Percentiles rank a stretch among this genome's conserved stretches.
phyloP scores from a whole-genome alignment of 495 filamentous ascomycete species.

The Xylaria palmicola region DNA sequence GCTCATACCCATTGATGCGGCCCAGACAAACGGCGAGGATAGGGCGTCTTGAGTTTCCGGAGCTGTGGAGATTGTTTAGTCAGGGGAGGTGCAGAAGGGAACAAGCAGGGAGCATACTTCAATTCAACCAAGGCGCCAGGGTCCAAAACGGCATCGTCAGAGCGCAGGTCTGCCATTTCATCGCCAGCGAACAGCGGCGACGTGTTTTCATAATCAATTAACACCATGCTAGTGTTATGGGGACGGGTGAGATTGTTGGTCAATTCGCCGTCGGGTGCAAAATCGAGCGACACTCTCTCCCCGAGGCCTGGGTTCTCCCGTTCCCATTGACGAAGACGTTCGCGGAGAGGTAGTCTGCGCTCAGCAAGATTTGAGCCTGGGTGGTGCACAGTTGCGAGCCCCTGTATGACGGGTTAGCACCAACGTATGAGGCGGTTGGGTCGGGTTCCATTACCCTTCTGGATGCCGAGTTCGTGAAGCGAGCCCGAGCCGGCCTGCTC shows the following conservation, averaged over 20 bases:
- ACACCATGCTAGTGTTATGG: slow-evolving; percentile 32
- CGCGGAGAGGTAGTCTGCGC: slow-evolving; percentile 36
- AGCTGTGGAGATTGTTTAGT: slow-evolving; percentile 18
- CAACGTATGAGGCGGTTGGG: neutral
- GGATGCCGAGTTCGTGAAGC: neutral
- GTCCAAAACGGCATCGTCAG: slow-evolving; percentile 43
- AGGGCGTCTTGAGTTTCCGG: slow-evolving; percentile 43
- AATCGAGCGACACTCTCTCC: slow-evolving; percentile 31
- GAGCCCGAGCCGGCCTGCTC: slow-evolving; percentile 4
- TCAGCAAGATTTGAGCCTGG: neutral
- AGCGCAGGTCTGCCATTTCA: slow-evolving; percentile 39
- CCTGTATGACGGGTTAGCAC: slow-evolving; percentile 17
- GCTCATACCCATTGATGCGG: slow-evolving; percentile 57
- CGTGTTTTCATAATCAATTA: slow-evolving; percentile 39
- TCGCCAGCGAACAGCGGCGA: slow-evolving; percentile 36
- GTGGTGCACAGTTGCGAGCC: slow-evolving; percentile 24
- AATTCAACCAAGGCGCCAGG: slow-evolving; percentile 76
- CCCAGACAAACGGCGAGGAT: slow-evolving; percentile 69
- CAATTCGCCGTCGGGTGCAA: slow-evolving; percentile 31
- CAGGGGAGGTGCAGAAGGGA: neutral
- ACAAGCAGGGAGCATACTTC: slow-evolving; percentile 36
- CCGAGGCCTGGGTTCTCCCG: slow-evolving; percentile 41
- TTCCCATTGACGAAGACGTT: slow-evolving; percentile 57
- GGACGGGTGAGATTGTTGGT: slow-evolving; percentile 29
- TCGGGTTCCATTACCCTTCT: slow-evolving; percentile 24